These are phyloP conservation scores for Pythium plurisporium DNA, from an alignment of 352 stramenopile genomes.

Conservation along the genomic window DNA sequence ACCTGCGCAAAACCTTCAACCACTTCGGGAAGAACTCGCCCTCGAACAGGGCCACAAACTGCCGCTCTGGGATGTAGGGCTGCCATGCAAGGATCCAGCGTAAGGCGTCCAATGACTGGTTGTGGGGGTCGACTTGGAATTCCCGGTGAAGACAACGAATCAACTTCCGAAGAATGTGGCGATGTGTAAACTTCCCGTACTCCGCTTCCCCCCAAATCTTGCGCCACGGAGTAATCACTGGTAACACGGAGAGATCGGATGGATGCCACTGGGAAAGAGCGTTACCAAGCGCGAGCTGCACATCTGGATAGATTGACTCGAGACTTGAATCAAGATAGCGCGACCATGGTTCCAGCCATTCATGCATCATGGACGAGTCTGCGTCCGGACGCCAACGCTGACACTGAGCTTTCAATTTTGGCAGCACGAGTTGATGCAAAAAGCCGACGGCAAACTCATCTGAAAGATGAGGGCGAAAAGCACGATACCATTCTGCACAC, in stretches of 20 bases:
- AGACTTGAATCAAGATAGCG: constrained; percentile 40
- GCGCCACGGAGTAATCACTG: constrained; percentile 66
- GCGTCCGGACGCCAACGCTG: constrained; percentile 48
- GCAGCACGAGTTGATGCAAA: constrained; percentile 57
- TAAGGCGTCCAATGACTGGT: constrained; percentile 63
- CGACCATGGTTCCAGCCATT: constrained; percentile 76
- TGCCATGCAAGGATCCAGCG: constrained; percentile 77
- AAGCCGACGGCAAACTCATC: constrained; percentile 46
- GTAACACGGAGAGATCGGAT: constrained; percentile 58
- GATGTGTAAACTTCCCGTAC: constrained; percentile 82
- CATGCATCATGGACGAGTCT: constrained; percentile 55
- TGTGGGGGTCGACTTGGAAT: constrained; percentile 71
- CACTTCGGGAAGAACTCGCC: constrained; percentile 91
- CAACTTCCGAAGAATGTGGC: constrained; percentile 71
- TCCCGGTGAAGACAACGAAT: constrained; percentile 76
- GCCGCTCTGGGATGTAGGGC: constrained; percentile 52
- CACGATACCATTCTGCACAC: constrained; percentile 40
- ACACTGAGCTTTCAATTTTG: constrained; percentile 68
- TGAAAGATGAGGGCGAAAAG: constrained; percentile 52
- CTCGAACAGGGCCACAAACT: constrained; percentile 83
- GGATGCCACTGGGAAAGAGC: constrained; percentile 81
- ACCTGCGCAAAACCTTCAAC: constrained; percentile 79
- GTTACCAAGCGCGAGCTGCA: constrained; percentile 54
- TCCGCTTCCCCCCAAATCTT: constrained; percentile 70
- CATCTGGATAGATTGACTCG: constrained; percentile 57